Percentiles rank a stretch among this genome's conserved stretches.
Evolutionary conservation across 306 rosid genomes (phyloP).

Genomic region (Prunus mongolica): DNA sequence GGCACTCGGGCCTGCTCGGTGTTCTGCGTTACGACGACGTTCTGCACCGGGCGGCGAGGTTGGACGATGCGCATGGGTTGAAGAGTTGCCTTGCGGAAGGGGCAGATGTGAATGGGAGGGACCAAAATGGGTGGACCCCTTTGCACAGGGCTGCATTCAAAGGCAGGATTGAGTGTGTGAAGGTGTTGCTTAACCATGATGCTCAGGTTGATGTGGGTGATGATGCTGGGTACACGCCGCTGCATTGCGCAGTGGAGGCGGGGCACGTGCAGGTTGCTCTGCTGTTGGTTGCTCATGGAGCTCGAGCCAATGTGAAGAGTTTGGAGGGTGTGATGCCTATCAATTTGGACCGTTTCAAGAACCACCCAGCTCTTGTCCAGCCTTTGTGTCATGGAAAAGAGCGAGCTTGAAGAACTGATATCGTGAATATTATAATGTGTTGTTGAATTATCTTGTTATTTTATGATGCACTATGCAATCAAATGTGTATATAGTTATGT

Average conservation of each 20-base stretch:
- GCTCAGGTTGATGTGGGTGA: conserved; percentile 62
- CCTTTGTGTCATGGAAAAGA: conserved; percentile 15
- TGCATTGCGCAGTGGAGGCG: conserved; percentile 65
- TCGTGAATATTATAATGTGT: background rate
- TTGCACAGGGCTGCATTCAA: conserved; percentile 88
- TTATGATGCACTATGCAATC: background rate
- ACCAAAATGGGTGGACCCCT: conserved; percentile 88
- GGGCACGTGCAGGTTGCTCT: conserved; percentile 63
- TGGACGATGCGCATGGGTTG: conserved; percentile 50
- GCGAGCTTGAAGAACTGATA: background rate
- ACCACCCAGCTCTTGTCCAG: conserved; percentile 23
- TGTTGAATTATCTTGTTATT: background rate
- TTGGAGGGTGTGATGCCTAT: conserved; percentile 21
- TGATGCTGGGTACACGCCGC: conserved; percentile 62
- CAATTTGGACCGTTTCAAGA: conserved; percentile 22
- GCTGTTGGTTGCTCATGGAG: conserved; percentile 52
- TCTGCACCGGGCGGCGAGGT: conserved; percentile 55
- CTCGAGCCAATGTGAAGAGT: conserved; percentile 29
- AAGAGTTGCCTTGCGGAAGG: conserved; percentile 59
- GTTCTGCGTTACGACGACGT: conserved; percentile 47
- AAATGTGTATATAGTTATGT: background rate
- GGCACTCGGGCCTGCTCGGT: conserved; percentile 44
- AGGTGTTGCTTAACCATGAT: conserved; percentile 56
- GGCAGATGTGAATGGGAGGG: conserved; percentile 52
- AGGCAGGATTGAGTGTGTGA: conserved; percentile 61